A percentile compares a stretch with the other conserved stretches of the same genome.
These are phyloP conservation scores for Morella rubra DNA, from an alignment of 306 rosid genomes.

Conservation along the genomic window DNA sequence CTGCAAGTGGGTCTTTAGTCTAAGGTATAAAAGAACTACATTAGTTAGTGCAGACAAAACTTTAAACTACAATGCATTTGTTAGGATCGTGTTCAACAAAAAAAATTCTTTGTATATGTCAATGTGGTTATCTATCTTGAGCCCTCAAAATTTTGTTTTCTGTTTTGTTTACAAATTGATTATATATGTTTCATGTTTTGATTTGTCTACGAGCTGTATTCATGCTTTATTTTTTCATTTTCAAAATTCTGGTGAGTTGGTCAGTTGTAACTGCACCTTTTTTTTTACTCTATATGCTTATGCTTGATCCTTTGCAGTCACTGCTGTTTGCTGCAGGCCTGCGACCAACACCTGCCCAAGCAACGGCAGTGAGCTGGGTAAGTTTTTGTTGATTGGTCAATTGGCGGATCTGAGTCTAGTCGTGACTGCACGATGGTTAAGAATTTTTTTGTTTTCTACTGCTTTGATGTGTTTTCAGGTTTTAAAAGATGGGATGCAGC, in stretches of 20 bases:
- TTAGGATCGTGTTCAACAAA: no score
- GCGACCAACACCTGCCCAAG: slow-evolving; percentile 95
- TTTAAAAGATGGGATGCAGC: slow-evolving; percentile 95
- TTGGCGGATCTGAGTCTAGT: slow-evolving; percentile 21
- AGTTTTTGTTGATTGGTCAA: slow-evolving; percentile 33
- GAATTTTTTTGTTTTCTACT: not conserved
- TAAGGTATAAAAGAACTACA: no score
- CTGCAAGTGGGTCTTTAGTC: no score
- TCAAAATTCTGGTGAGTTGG: slow-evolving; percentile 9
- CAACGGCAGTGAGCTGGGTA: slow-evolving; percentile 99
- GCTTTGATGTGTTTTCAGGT: slow-evolving; percentile 45
- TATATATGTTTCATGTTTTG: not conserved
- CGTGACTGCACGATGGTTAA: slow-evolving; percentile 10
- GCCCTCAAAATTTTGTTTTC: not conserved
- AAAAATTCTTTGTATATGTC: not conserved
- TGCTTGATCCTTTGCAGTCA: slow-evolving; percentile 70
- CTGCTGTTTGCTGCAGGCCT: slow-evolving; percentile 98
- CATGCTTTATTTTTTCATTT: not conserved
- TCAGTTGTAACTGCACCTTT: slow-evolving; percentile 21
- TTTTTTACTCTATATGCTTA: slow-evolving; percentile 37
- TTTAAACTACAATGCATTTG: slow-evolving; percentile 7
- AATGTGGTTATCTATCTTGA: slow-evolving; percentile 6
- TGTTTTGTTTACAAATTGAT: not conserved
- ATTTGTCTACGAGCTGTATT: not conserved
- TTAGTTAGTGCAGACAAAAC: not conserved